phyloP scores from a whole-genome alignment of 805 yeast genomes.

The Ogataea glucozyma region DNA sequence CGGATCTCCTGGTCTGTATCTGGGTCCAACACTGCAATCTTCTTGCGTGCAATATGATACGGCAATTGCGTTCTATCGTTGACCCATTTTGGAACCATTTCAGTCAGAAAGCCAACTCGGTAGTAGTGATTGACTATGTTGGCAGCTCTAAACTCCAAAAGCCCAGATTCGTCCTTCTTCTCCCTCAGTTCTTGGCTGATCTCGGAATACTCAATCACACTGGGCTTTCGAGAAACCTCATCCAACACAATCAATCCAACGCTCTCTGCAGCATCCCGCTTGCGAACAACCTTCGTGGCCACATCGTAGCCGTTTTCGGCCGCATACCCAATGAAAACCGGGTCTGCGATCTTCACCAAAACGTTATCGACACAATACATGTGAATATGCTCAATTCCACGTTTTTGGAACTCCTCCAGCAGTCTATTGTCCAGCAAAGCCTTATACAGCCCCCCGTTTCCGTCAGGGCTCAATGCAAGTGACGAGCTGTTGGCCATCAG shows the following conservation, averaged over 20 bases:
- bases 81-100: slow-evolving; percentile 69
- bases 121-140: slow-evolving; percentile 97
- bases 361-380: slow-evolving; percentile 97
- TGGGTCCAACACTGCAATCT: slow-evolving; percentile 57
- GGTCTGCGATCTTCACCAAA: slow-evolving; percentile 91
- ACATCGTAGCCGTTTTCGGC: slow-evolving; percentile 63
- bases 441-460: slow-evolving; percentile 94
- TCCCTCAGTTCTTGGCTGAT: slow-evolving; percentile 73
- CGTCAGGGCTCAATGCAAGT: slow-evolving; percentile 90
- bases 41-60: slow-evolving; percentile 93
- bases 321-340: slow-evolving; percentile 84
- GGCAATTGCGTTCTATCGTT: slow-evolving; percentile 68
- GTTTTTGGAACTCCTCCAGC: slow-evolving; percentile 62
- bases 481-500: slow-evolving; percentile 55
- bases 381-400: slow-evolving; percentile 85
- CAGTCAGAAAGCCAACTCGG: slow-evolving; percentile 68
- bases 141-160: slow-evolving; percentile 84
- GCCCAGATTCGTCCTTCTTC: slow-evolving; percentile 58
- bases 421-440: slow-evolving; percentile 69
- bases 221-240: slow-evolving; percentile 58
- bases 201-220: slow-evolving; percentile 95
- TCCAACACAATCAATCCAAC: slow-evolving; percentile 90
- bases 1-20: slow-evolving; percentile 47
- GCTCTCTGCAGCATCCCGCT: slow-evolving; percentile 80
- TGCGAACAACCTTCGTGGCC: slow-evolving; percentile 94